phyloP scores from a whole-genome alignment of 768 basidiomycete species.

The Crucibulum laeve region DNA sequence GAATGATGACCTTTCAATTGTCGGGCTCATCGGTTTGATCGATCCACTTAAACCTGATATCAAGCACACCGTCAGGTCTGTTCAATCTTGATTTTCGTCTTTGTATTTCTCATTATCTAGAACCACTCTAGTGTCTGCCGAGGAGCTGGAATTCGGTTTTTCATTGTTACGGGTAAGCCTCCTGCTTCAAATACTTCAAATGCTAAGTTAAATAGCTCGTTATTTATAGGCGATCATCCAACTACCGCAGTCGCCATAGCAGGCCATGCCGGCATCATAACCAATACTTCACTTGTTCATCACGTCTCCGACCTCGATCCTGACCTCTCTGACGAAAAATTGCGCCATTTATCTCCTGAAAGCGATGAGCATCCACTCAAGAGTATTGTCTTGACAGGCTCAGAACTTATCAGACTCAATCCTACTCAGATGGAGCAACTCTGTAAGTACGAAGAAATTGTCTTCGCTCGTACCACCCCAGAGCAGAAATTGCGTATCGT shows the following conservation, averaged over 20 bases:
- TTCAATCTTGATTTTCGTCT: not conserved
- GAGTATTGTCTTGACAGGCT: constrained; percentile 39
- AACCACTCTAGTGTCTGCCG: constrained; percentile 30
- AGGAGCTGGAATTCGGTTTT: constrained; percentile 56
- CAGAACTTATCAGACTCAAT: constrained; percentile 30
- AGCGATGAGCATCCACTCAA: constrained; percentile 17
- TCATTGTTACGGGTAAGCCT: constrained; percentile 59
- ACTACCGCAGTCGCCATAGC: constrained; percentile 63
- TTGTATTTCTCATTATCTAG: not conserved
- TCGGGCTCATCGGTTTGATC: constrained; percentile 56
- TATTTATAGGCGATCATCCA: constrained; percentile 42
- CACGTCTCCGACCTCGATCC: constrained; percentile 30
- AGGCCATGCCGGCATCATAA: constrained; percentile 54
- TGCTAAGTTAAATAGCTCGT: not conserved
- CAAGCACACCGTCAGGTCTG: constrained; percentile 37
- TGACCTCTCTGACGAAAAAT: constrained; percentile 16
- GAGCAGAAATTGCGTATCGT: constrained; percentile 67
- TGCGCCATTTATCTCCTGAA: constrained; percentile 23
- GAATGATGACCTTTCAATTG: constrained; percentile 42
- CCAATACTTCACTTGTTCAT: constrained; percentile 30
- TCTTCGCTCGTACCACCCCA: constrained; percentile 60
- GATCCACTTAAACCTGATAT: constrained; percentile 59
- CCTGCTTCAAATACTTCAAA: constrained; percentile 1
- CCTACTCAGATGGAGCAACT: constrained; percentile 26
- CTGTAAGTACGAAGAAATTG: constrained; percentile 40